Percentiles rank a stretch among this genome's conserved stretches.
These are phyloP conservation scores for Syncephalis plumigaleata DNA, from an alignment of 371 early-diverging fungal genomes.

Conservation along the genomic window DNA sequence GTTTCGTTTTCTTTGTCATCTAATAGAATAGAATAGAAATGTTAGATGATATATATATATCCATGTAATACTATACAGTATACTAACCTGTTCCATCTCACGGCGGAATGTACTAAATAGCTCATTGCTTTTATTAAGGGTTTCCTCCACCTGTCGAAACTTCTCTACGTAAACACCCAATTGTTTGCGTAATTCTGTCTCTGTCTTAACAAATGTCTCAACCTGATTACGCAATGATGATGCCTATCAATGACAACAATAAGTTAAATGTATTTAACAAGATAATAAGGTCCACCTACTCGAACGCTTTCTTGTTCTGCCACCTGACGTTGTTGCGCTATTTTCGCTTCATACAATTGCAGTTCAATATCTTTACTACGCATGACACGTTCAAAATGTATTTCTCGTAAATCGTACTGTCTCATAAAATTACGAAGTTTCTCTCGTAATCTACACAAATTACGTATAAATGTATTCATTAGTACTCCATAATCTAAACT, in stretches of 20 bases:
- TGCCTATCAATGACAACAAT: neutral
- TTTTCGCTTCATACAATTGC: conserved; percentile 25
- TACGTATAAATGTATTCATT: neutral
- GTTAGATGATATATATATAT: neutral
- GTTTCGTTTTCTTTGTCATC: conserved; percentile 33
- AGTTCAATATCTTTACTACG: conserved; percentile 29
- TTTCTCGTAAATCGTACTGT: conserved; percentile 35
- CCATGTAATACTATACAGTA: neutral
- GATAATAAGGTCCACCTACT: neutral
- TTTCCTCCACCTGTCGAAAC: conserved; percentile 40
- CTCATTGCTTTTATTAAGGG: conserved; percentile 36
- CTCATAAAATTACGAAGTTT: conserved; percentile 26
- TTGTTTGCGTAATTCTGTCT: conserved; percentile 31
- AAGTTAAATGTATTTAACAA: neutral
- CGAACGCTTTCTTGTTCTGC: conserved; percentile 16
- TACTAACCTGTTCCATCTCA: conserved; percentile 35
- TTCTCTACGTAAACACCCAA: conserved; percentile 35
- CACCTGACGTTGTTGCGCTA: conserved; percentile 20
- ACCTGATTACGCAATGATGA: conserved; percentile 20
- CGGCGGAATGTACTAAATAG: conserved; percentile 32
- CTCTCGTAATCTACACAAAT: conserved; percentile 19
- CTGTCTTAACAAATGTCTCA: conserved; percentile 21
- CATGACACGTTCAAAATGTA: conserved; percentile 29
- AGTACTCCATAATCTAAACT: neutral
- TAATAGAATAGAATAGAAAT: conserved; percentile 6